Conservation (phyloP, 1,284 basidiomycete genomes). For the Sphaerobolus stellatus region DNA sequence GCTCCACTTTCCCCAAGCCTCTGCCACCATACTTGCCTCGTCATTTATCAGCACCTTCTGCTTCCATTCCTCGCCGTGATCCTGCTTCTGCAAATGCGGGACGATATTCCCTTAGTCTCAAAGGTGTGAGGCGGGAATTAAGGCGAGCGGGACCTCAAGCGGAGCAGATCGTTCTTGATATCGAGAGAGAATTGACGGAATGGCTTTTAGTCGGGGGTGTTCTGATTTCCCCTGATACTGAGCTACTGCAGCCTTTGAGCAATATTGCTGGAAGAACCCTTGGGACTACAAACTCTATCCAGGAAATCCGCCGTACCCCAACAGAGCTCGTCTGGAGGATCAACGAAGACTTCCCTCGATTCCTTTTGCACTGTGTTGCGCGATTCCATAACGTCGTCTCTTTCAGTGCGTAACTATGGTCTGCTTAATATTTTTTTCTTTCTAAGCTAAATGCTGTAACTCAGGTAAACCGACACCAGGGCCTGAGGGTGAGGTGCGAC, state of each 20-base stretch:
- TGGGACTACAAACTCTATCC: constrained; percentile 52
- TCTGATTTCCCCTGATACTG: constrained; percentile 50
- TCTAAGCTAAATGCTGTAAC: neutral
- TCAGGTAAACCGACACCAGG: constrained; percentile 68
- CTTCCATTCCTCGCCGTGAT: constrained; percentile 34
- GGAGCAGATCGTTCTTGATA: constrained; percentile 57
- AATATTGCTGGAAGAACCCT: constrained; percentile 44
- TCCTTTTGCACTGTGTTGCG: constrained; percentile 77
- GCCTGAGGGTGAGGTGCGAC: constrained; percentile 37
- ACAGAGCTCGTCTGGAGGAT: constrained; percentile 70
- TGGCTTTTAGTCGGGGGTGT: constrained; percentile 64
- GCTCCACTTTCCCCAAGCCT: constrained; percentile 70
- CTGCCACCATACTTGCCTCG: constrained; percentile 68
- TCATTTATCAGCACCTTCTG: constrained; percentile 49
- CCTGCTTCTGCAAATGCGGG: constrained; percentile 64
- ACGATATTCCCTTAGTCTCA: constrained; percentile 70
- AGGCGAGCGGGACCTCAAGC: constrained; percentile 60
- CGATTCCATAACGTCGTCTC: constrained; percentile 75
- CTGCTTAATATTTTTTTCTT: constrained; percentile 1
- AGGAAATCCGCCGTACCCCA: constrained; percentile 64
- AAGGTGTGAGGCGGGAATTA: constrained; percentile 67
- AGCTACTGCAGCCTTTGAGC: constrained; percentile 23
- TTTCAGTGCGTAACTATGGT: constrained; percentile 60
- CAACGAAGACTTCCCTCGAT: constrained; percentile 68
- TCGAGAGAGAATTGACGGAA: constrained; percentile 60